Conservation (phyloP, 805 yeast genomes). For the Teunomyces stri region DNA sequence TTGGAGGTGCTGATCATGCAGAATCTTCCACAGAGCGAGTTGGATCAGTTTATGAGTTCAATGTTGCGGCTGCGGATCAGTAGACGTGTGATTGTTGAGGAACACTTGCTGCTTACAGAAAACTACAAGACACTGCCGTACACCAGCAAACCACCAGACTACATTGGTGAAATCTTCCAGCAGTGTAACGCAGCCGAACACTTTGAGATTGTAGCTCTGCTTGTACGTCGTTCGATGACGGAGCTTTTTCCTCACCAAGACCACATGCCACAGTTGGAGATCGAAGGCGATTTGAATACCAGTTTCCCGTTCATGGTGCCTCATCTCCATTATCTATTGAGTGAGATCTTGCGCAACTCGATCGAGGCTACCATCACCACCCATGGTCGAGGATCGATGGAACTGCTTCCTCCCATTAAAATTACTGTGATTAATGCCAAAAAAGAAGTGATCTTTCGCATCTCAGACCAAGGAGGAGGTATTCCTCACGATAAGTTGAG, state of each 20-base stretch:
- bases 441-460: constrained; percentile 68
- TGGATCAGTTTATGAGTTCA: constrained; percentile 74
- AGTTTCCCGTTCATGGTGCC: constrained; percentile 81
- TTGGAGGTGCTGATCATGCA: constrained; percentile 68
- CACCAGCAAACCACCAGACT: constrained; percentile 49
- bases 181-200: constrained; percentile 72
- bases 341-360: constrained; percentile 85
- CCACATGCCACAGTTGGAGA: constrained; percentile 66
- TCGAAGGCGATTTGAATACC: constrained; percentile 70
- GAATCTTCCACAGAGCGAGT: constrained; percentile 54
- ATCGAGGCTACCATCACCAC: constrained; percentile 71
- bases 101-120: constrained; percentile 77
- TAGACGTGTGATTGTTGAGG: constrained; percentile 87
- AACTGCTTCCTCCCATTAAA: constrained; percentile 73
- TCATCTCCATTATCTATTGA: constrained; percentile 81
- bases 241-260: constrained; percentile 50
- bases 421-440: constrained; percentile 69
- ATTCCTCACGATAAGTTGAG: constrained; percentile 55
- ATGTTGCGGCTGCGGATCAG: constrained; percentile 84
- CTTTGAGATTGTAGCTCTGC: constrained; percentile 51
- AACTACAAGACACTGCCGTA: constrained; percentile 53
- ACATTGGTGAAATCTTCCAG: constrained; percentile 77
- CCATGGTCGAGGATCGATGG: constrained; percentile 28
- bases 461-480: constrained; percentile 93
- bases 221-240: constrained; percentile 50